Percentiles rank a stretch among this genome's conserved stretches.
Evolutionary conservation across 495 filamentous ascomycete species (phyloP).

Genomic region (Aspergillus affinis): DNA sequence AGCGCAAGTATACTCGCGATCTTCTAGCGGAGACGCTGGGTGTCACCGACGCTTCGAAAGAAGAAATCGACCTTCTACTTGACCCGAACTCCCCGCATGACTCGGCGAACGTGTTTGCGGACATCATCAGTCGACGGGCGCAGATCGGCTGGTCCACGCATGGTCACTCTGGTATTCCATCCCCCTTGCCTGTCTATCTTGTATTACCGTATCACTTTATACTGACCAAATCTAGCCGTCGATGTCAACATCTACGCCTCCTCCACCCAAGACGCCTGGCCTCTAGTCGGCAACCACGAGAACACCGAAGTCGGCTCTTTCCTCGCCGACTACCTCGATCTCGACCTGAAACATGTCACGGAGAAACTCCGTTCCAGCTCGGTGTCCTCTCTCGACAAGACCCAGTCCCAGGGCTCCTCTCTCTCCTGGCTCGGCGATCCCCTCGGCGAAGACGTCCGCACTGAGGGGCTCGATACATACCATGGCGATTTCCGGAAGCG

Average conservation of each 20-base stretch:
- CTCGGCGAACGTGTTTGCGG: constrained; percentile 64
- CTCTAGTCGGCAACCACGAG: constrained; percentile 81
- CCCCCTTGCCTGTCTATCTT: background rate
- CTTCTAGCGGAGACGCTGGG: constrained; percentile 69
- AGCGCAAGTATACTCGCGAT: constrained; percentile 55
- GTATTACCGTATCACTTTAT: background rate
- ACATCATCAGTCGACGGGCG: constrained; percentile 81
- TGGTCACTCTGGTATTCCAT: constrained; percentile 71
- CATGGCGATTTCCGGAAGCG: constrained; percentile 52
- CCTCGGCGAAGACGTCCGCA: constrained; percentile 34
- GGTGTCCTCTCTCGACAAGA: constrained; percentile 13
- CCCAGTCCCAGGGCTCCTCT: constrained; percentile 7
- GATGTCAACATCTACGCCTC: constrained; percentile 92
- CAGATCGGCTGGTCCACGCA: constrained; percentile 93
- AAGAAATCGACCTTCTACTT: constrained; percentile 69
- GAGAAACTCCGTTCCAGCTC: constrained; percentile 55
- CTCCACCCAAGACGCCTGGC: constrained; percentile 41
- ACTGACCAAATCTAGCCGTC: constrained; percentile 49
- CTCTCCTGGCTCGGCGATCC: constrained; percentile 47
- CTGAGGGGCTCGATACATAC: constrained; percentile 47
- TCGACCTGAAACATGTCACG: constrained; percentile 76
- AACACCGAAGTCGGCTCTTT: constrained; percentile 91
- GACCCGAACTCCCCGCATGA: constrained; percentile 41
- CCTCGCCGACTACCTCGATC: constrained; percentile 71
- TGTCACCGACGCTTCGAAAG: constrained; percentile 67